These are phyloP conservation scores for Stephania japonica DNA, from an alignment of 164 flowering plant genomes.

Conservation along the genomic window DNA sequence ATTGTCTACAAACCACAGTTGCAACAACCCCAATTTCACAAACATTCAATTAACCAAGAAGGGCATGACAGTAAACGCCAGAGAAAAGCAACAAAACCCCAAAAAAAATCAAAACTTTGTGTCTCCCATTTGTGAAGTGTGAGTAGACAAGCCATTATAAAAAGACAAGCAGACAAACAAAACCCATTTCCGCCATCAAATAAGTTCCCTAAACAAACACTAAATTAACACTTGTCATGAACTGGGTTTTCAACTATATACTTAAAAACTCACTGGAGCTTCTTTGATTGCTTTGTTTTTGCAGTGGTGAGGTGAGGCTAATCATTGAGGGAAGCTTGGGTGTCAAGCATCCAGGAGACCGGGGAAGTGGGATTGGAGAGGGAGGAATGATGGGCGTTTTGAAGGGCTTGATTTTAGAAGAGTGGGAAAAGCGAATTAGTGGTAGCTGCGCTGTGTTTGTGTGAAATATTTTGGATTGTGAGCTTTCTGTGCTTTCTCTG, in stretches of 20 bases:
- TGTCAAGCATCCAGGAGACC: slow-evolving; percentile 74
- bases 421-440: slow-evolving; percentile 12
- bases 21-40: not conserved
- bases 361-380: slow-evolving; percentile 20
- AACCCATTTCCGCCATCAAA: slow-evolving; percentile 17
- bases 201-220: not conserved
- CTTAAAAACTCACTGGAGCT: not conserved
- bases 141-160: not conserved
- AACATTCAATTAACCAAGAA: not conserved
- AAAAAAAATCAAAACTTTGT: not conserved
- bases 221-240: slow-evolving; percentile 6
- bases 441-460: slow-evolving; percentile 7
- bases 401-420: not conserved
- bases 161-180: slow-evolving; percentile 5
- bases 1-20: not conserved
- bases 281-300: slow-evolving; percentile 9
- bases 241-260: slow-evolving; percentile 3
- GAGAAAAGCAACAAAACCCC: slow-evolving; percentile 7
- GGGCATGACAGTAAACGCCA: slow-evolving; percentile 11
- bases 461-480: slow-evolving; percentile 20
- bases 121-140: slow-evolving; percentile 1
- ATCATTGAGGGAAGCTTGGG: slow-evolving; percentile 39
- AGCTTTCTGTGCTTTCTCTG: slow-evolving; percentile 17
- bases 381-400: slow-evolving; percentile 25
- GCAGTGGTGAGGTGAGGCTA: slow-evolving; percentile 14